Base-by-base conservation (phyloP, 1,284 basidiomycete genomes). In the Trichosporon sp. region DNA sequence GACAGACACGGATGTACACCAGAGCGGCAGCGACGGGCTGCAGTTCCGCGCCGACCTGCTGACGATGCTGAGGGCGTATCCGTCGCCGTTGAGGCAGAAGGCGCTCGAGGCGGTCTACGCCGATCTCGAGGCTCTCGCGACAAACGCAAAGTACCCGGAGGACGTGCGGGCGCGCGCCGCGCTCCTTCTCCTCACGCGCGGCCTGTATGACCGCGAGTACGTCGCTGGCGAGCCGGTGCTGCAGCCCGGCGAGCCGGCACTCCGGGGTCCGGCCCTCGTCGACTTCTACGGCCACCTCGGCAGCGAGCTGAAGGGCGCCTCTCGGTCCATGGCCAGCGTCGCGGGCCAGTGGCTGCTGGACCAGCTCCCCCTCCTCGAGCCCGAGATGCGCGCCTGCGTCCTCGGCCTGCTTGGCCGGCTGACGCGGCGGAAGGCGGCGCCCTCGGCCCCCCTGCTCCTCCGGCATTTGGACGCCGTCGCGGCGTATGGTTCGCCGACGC, bases 171-270 rank as follows among this genome's bases (percentile, higher is more conserved):
- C 71, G 0, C 71, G 70, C 37, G 81, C 82, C 0, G 74, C 78
- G 16, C 64, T 82, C 37, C 35, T 80, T 0, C 66, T 78, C 2
- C 43, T 82, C 54, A 79, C 78, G 8, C 73, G 73, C 31, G 67
- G 68, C 10, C 76, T 85, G 51, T 81, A 82, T 69, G 84, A 84
- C 69, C 72, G 74, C n/a, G 51, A 72, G 19, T 85, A 84, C 70
- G 75, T 78, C 19, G 66, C 78, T 1, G 81, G 78, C 10, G 70
- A 74, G 43, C 68, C 75, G 51, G 40, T 31, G 1, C n/a, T 48
- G 5, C 71, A 71, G 4, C 67, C 68, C 21, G 75, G 74, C 1
- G 76, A 72, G 1, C 48, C 73, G 4, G 77, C 76, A 0, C 64
- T 80, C 63, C 12, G 59, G 1, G 78, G 78, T 1, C 73, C 77